These are phyloP conservation scores for Bipolaris bicolor DNA, from an alignment of 2,329 filamentous ascomycete genomes.

Conservation along the genomic window DNA sequence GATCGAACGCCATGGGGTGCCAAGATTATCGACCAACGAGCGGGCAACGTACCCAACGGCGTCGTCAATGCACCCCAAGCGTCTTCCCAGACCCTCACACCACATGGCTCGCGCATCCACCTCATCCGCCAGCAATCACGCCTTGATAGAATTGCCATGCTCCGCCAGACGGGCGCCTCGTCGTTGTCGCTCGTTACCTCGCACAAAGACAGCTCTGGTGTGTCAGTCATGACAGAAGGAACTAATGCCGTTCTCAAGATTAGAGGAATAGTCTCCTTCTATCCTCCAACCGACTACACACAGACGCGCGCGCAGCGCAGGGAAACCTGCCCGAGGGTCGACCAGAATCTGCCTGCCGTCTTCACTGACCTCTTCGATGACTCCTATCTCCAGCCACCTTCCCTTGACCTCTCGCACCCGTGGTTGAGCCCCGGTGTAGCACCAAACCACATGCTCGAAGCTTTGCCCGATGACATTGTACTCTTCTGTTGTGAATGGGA, in stretches of 20 bases:
- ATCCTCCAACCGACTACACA: conserved; percentile 68
- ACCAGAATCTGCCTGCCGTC: conserved; percentile 58
- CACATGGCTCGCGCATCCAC: conserved; percentile 43
- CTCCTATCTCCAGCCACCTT: conserved; percentile 56
- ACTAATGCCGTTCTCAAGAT: conserved; percentile 54
- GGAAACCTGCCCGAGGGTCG: conserved; percentile 60
- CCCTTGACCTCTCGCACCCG: conserved; percentile 60
- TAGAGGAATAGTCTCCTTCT: conserved; percentile 65
- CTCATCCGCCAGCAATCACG: conserved; percentile 42
- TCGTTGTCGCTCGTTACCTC: conserved; percentile 46
- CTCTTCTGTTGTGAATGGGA: conserved; percentile 70
- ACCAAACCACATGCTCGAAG: conserved; percentile 58
- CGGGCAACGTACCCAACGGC: conserved; percentile 35
- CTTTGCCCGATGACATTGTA: conserved; percentile 65
- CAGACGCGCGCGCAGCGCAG: conserved; percentile 65
- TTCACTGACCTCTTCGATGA: conserved; percentile 61
- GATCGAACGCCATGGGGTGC: conserved; percentile 38
- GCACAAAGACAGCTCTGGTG: conserved; percentile 44
- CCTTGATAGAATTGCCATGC: conserved; percentile 44
- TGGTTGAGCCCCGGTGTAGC: conserved; percentile 66
- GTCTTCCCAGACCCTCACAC: conserved; percentile 21
- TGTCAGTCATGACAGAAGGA: conserved; percentile 41
- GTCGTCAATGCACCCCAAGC: conserved; percentile 25
- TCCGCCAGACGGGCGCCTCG: conserved; percentile 43
- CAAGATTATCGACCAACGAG: conserved; percentile 37